Evolutionary conservation across 306 rosid species (phyloP), one percentile per base, ranked within the genome.

Genomic region (Vigna angularis): DNA sequence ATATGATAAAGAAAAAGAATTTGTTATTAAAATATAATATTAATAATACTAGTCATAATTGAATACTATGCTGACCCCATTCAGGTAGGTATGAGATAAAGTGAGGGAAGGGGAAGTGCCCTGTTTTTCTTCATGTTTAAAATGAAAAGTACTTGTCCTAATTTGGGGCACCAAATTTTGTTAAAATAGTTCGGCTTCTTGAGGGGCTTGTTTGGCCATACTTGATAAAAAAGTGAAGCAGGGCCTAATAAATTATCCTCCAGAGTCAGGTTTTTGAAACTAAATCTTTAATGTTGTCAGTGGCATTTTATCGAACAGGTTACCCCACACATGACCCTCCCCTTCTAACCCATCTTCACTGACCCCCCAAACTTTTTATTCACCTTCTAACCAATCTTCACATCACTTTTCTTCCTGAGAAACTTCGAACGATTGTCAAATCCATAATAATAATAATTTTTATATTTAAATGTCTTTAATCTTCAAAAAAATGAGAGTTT

Each of bases 141-240:
- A 30, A 32, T 30, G 3, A 26, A 55, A 66, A 76, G 59, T 67
- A 40, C 40, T 17, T 72, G 74, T 72, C 58, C 66, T 30, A 38
- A 79, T 50, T 49, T 79, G 16, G 73, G 83, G 42, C 59, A 51
- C 70, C 79, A 80, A 73, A 20, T 53, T 52, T 65, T 65, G 52
- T 56, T 73, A 58, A 55, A 73, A 32, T 63, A 24, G 20, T 1
- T 34, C 22, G 56, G 69, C 7, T 56, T 66, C 12, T 28, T 9
- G 3, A 20, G 28, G 73, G 36, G 17, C 3, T 72, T 72, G 74
- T 64, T 73, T 73, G 68, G 61, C 68, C 69, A 40, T 36, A 61
- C 13, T 15, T 24, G 82, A 68, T 55, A 36, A 28, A 66, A 32
- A 26, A 66, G 6, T n/a, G 15, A 40, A 67, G 65, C 68, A 55